Percentiles rank a stretch among this genome's conserved stretches.
Evolutionary conservation across 2,329 filamentous ascomycete genomes (phyloP).

Genomic region (Calonectria pseudoturangicola): DNA sequence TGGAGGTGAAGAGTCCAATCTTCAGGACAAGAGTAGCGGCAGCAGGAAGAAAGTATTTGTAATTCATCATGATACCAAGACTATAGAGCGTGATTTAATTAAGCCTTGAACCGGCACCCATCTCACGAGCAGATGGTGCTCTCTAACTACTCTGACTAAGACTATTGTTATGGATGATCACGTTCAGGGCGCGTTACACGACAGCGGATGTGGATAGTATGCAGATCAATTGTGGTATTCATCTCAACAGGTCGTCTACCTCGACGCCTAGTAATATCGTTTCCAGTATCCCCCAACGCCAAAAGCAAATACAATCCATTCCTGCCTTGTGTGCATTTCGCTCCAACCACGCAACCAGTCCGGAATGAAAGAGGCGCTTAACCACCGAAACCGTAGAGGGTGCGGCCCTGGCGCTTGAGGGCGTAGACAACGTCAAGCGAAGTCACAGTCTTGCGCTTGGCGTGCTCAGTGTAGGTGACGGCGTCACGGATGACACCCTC

Average conservation of each 20-base stretch:
- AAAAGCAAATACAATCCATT: slow-evolving; percentile 53
- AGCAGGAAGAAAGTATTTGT: slow-evolving; percentile 95
- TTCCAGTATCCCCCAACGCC: slow-evolving; percentile 58
- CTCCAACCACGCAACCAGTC: slow-evolving; percentile 42
- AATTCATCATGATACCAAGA: slow-evolving; percentile 57
- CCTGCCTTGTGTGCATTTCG: slow-evolving; percentile 45
- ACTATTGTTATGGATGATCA: background rate
- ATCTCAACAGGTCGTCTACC: slow-evolving; percentile 58
- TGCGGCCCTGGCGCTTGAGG: slow-evolving; percentile 82
- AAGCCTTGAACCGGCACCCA: background rate
- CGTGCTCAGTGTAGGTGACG: slow-evolving; percentile 87
- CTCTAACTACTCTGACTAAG: too few species aligned
- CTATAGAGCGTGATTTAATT: slow-evolving; percentile 33
- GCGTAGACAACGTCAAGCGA: slow-evolving; percentile 81
- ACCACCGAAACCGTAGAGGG: slow-evolving; percentile 93
- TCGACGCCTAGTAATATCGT: slow-evolving; percentile 59
- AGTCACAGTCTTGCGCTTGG: slow-evolving; percentile 87
- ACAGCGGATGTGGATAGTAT: slow-evolving; percentile 38
- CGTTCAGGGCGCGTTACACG: background rate
- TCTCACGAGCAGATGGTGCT: background rate
- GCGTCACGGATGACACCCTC: slow-evolving; percentile 85
- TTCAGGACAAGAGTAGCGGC: slow-evolving; percentile 89
- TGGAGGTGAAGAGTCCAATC: slow-evolving; percentile 89
- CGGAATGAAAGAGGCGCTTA: slow-evolving; percentile 66
- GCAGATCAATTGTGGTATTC: slow-evolving; percentile 55